Base-by-base conservation (phyloP, 2,329 filamentous ascomycete species). In the Aspergillus tanneri region DNA sequence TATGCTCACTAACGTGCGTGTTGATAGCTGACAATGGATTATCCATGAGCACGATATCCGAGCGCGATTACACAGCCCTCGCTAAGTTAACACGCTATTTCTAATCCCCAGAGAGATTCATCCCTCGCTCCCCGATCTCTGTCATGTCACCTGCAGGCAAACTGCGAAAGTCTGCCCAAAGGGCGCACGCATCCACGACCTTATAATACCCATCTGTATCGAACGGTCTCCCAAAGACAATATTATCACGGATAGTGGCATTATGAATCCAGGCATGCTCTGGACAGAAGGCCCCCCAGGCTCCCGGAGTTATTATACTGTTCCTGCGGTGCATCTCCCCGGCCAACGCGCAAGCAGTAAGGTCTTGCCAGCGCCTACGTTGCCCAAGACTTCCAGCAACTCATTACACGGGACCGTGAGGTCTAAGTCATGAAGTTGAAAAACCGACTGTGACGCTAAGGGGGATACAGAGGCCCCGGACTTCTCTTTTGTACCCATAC, bases 211-310 rank as follows among this genome's bases (percentile, higher is more conserved):
- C 52, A 16, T 46, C 37, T 18, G 49, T 24, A n/a, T 61, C 53
- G n/a, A 53, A 56, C 24, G 48, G 47, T 14, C 87, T 88, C 9
- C 89, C 88, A 61, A 95, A 95, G 0, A 87, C 71, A 47, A 95
- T 92, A 61, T 95, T 95, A 27, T 91, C 81, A 52, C 82, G 82
- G 6, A 95, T 80, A 1, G 84, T 88, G 0, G 87, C 79, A 61
- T 95, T 95, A 64, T 93, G 88, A 43, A 95, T 93, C 90, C 90
- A 95, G 0, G 89, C 87, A 61, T 90, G 91, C 64, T 95, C 90
- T 0, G 89, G 89, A 53, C 89, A 95, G 59, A 41, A 55, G 10
- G 43, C 43, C 14, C 43, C 14, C n/a, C 24, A 22, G 5, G 35
- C 27, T 14, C 37, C n/a, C n/a, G n/a, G n/a, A n/a, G n/a, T n/a